Base-by-base conservation (phyloP, 2,329 filamentous ascomycete genomes). In the Cladorrhinum sp. region DNA sequence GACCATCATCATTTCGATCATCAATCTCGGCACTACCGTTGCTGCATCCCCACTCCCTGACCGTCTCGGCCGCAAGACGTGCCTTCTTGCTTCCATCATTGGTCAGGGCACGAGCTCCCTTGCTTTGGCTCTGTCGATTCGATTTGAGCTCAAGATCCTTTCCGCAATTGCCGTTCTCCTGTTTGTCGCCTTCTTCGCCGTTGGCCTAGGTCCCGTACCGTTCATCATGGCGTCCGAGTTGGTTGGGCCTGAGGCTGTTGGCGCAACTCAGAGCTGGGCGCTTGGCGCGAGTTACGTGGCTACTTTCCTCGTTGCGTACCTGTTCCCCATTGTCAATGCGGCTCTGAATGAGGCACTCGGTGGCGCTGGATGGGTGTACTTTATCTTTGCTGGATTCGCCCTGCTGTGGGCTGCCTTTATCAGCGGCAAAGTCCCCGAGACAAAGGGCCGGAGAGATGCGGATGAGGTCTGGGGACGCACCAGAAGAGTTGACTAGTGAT, bases 151-250 rank as follows among this genome's bases (percentile, higher is more conserved):
- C 67, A 89, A 93, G 70, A 76, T 90, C 2, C 77, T 97, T 12
- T 96, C 92, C 0, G 93, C 92, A 0, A 71, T 96, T 0, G 86
- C 91, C 0, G 92, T 96, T 0, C 80, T 97, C 10, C 77, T 89
- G 24, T 99, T 98, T 70, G 95, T 98, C 1, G 88, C 86, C 3
- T 92, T 90, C 70, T 99, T 97, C 68, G 95, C 91, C 0, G 84
- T 96, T 14, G 95, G 95, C 0, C 82, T 99, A 0, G 95, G 95
- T 0, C 95, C 95, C 0, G 91, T 99, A 0, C 95, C 95, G 0
- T 99, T 98, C 74, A 96, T 98, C 66, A 82, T 99, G 52, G 89
- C 93, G 0, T 93, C 91, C 1, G 95, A 98, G 75, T 84, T 98
- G 2, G 95, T 98, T 0, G 90, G 88, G 0, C 88, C 92, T 12